Conservation (phyloP, 208 protist genomes). For the Leptomonas pyrrhocoris region DNA sequence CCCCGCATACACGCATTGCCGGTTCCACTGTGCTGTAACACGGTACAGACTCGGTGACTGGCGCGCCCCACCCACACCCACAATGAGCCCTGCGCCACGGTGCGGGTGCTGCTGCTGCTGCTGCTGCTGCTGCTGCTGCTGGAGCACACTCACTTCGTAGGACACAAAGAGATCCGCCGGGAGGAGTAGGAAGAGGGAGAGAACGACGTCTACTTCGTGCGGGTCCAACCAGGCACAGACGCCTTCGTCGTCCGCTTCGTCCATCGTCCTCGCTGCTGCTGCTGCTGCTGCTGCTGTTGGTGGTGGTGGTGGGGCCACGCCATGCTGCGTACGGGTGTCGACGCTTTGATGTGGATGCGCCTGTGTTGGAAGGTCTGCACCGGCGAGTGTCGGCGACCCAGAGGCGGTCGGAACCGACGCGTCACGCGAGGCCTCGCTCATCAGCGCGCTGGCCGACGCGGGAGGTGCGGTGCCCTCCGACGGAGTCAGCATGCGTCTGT, state of each 20-base stretch:
- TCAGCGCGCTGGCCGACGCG: neutral
- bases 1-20: constrained; percentile 10
- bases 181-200: constrained; percentile 63
- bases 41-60: constrained; percentile 1
- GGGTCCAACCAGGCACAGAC: constrained; percentile 31
- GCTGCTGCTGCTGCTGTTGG: neutral
- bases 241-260: constrained; percentile 3
- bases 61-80: neutral
- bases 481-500: neutral
- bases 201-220: constrained; percentile 35
- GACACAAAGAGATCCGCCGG: constrained; percentile 77
- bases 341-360: neutral
- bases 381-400: neutral
- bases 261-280: neutral
- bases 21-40: constrained; percentile 20
- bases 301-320: no score
- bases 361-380: no score
- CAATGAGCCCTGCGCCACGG: neutral
- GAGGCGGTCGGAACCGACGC: neutral
- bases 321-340: no score
- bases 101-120: constrained; percentile 5
- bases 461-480: neutral
- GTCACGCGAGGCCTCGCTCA: no score
- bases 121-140: constrained; percentile 19
- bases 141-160: constrained; percentile 52